A percentile compares a stretch with the other conserved stretches of the same genome.
Evolutionary conservation across 345 rosid genomes (phyloP).

Genomic region (Erodium maritimum): DNA sequence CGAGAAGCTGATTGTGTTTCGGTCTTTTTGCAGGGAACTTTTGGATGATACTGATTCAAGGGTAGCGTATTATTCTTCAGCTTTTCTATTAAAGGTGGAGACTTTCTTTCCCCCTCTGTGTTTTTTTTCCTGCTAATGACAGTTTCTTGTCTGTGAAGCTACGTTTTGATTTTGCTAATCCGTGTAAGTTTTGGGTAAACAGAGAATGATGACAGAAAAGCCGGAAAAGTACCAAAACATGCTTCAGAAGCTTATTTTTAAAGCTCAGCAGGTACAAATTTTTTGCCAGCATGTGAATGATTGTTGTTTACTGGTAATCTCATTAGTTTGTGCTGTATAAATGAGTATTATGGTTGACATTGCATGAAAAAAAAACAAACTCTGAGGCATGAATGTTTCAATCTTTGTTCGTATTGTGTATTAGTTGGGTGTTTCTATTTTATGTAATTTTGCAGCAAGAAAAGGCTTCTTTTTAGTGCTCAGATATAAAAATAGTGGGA

Average conservation of each 20-base stretch:
- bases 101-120: constrained; percentile 4
- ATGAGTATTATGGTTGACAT: not conserved
- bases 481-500: not conserved
- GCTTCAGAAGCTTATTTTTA: constrained; percentile 89
- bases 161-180: constrained; percentile 13
- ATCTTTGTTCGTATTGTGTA: no score
- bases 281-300: not conserved
- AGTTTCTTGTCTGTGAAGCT: not conserved
- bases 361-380: no score
- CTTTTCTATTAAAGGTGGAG: constrained; percentile 89
- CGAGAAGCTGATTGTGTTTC: not conserved
- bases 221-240: constrained; percentile 89
- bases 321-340: not conserved
- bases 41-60: constrained; percentile 94
- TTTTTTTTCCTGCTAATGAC: constrained; percentile 2
- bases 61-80: constrained; percentile 92
- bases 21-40: constrained; percentile 49
- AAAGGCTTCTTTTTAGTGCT: not conserved
- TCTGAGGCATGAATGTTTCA: no score
- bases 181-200: constrained; percentile 7
- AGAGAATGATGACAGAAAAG: constrained; percentile 99
- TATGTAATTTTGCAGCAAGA: not conserved
- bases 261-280: constrained; percentile 80
- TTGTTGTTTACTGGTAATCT: not conserved
- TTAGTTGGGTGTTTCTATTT: not conserved